Evolutionary conservation across 116 monocot species (phyloP).

Genomic region (Iris pallida): DNA sequence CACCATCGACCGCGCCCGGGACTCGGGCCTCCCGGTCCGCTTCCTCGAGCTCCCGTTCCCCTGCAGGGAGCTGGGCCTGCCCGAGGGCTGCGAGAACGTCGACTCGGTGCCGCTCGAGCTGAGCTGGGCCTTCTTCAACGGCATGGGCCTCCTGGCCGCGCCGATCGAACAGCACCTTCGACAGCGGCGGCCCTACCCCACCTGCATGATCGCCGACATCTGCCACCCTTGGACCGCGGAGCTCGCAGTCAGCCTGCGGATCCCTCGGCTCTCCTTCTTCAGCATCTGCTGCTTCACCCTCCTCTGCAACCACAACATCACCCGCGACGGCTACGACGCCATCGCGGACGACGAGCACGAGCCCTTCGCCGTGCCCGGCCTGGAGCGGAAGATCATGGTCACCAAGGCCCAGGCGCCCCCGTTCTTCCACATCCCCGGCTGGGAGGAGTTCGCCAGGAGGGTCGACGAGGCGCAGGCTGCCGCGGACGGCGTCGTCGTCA

Average conservation of each 20-base stretch:
- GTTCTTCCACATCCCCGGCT: neutral
- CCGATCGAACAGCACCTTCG: constrained; percentile 9
- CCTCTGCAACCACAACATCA: neutral
- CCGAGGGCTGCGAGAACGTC: constrained; percentile 11
- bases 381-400: constrained; percentile 18
- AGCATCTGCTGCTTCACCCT: constrained; percentile 34
- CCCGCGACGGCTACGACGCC: neutral
- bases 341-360: constrained; percentile 6
- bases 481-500: constrained; percentile 14
- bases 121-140: neutral
- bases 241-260: constrained; percentile 17
- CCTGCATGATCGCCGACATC: constrained; percentile 44
- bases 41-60: constrained; percentile 6
- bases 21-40: neutral
- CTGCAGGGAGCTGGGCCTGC: neutral
- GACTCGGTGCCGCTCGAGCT: neutral
- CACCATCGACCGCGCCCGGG: neutral
- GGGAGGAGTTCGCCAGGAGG: neutral
- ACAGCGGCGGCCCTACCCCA: neutral
- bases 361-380: constrained; percentile 23
- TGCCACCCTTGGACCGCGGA: constrained; percentile 34
- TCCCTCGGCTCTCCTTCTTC: constrained; percentile 40
- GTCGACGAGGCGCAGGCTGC: constrained; percentile 10
- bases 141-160: neutral
- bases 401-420: constrained; percentile 8